Evolutionary conservation across 805 yeast genomes (phyloP), one percentile per base, ranked within the genome.

Genomic region (Kurtzmaniella fragi): DNA sequence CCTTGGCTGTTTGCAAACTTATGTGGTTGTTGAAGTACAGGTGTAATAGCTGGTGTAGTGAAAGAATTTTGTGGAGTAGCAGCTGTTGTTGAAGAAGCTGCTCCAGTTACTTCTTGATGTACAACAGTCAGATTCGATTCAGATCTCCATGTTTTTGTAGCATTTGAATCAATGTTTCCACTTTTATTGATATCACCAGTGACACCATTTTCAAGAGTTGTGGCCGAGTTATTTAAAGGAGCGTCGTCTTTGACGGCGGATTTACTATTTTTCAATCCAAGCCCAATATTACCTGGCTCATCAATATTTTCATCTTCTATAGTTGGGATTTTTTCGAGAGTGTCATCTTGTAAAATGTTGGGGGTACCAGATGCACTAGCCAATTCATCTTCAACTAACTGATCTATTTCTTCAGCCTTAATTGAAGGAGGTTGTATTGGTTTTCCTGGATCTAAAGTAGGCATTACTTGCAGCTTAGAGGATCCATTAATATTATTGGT

Each of bases 401-500:
- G 38, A 14, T 53, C 54, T 17, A 53, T 36, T 34, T 53, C 54
- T 12, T 44, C 34, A 9, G 41, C 28, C 14, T 15, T 28, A 20
- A 30, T 42, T 20, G 65, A 43, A 3, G 67, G 54, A 38, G 15
- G 29, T 12, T 38, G 25, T 8, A 44, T 37, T 8, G 64, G 62
- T 42, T 60, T 67, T 0, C 72, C 74, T 2, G 78, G 78, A 48
- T 74, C 78, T 56, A 73, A 57, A 2, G 74, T 69, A 29, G 64
- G 57, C 37, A 5, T 20, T 5, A 8, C 8, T 20, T 20, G 25
- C 8, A 20, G 7, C 8, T 20, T 20, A 20, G 25, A 20, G 8
- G 8, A 20, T 20, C 25, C 25, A 8, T 20, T 20, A 20, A 20
- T 20, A 20, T 8, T 20, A 20, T 20, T 8, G 8, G n/a, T n/a